A percentile compares a stretch with the other conserved stretches of the same genome.
Conservation (phyloP, 345 rosid species). For the Citrus mangshanensis region DNA sequence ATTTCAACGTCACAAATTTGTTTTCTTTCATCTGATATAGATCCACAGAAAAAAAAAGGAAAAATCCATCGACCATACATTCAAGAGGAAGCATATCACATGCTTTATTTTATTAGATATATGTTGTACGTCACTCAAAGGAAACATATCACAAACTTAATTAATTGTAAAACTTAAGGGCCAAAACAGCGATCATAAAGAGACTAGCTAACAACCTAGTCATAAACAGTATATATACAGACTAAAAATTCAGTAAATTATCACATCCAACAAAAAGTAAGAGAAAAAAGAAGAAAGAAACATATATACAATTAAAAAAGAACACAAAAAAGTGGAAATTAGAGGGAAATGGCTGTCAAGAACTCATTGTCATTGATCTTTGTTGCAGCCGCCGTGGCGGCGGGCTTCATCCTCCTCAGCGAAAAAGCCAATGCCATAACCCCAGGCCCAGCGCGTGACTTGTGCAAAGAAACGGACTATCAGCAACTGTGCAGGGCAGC, state of each 20-base stretch:
- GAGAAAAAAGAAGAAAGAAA: neutral
- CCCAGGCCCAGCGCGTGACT: neutral
- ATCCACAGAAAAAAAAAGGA: neutral
- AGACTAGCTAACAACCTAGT: neutral
- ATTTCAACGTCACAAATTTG: neutral
- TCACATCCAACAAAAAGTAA: neutral
- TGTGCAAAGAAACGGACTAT: slow-evolving; percentile 18
- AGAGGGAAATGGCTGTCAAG: neutral
- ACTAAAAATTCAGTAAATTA: neutral
- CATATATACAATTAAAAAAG: too few species aligned
- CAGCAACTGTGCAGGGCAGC: slow-evolving; percentile 21
- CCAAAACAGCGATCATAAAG: too few species aligned
- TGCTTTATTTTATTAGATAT: neutral
- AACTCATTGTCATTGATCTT: neutral
- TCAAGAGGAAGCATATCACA: neutral
- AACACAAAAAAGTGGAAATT: too few species aligned
- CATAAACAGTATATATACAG: neutral
- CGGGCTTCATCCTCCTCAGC: neutral
- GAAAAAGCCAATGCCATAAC: neutral
- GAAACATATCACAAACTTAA: neutral
- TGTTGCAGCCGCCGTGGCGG: neutral
- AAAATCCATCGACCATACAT: neutral
- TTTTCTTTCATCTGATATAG: neutral
- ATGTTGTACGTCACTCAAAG: neutral
- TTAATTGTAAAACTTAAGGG: neutral